Conservation (phyloP, 2,329 filamentous ascomycete genomes). For the Hymenoscyphus occultus region DNA sequence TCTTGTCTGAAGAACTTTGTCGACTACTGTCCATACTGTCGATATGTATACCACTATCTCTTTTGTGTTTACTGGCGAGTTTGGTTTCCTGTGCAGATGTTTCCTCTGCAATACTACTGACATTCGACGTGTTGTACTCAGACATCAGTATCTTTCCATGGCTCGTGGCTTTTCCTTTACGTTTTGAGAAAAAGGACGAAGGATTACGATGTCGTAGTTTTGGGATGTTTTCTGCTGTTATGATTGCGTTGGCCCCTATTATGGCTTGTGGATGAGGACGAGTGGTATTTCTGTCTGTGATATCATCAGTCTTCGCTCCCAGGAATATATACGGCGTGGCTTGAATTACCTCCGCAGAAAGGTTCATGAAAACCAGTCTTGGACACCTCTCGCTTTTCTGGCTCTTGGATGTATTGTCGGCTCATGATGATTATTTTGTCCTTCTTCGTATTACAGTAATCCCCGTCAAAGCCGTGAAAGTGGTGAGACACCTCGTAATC, state of each 20-base stretch:
- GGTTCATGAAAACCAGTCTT: constrained; percentile 39
- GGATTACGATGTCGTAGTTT: constrained; percentile 27
- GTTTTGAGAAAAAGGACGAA: constrained; percentile 22
- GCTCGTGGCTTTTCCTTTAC: constrained; percentile 10
- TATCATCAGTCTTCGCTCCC: constrained; percentile 6
- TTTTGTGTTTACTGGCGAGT: background rate
- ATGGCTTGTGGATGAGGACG: constrained; percentile 61
- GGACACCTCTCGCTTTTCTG: constrained; percentile 8
- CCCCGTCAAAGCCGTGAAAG: constrained; percentile 3
- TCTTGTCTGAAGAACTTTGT: constrained; percentile 2
- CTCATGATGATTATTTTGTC: constrained; percentile 19
- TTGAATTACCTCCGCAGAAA: constrained; percentile 26
- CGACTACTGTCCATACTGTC: background rate
- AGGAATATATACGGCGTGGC: background rate
- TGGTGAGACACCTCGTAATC: background rate
- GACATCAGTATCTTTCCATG: constrained; percentile 7
- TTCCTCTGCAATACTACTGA: constrained; percentile 23
- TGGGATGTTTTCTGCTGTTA: constrained; percentile 52
- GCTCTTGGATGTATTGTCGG: constrained; percentile 22
- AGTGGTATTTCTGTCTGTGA: constrained; percentile 53
- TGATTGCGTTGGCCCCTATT: constrained; percentile 53
- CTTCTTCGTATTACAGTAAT: background rate
- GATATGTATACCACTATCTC: background rate
- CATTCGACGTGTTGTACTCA: constrained; percentile 29
- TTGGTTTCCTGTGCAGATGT: constrained; percentile 11